These are phyloP conservation scores for Bryopsis sp. DNA, from an alignment of 139 green algal species.

Conservation along the genomic window DNA sequence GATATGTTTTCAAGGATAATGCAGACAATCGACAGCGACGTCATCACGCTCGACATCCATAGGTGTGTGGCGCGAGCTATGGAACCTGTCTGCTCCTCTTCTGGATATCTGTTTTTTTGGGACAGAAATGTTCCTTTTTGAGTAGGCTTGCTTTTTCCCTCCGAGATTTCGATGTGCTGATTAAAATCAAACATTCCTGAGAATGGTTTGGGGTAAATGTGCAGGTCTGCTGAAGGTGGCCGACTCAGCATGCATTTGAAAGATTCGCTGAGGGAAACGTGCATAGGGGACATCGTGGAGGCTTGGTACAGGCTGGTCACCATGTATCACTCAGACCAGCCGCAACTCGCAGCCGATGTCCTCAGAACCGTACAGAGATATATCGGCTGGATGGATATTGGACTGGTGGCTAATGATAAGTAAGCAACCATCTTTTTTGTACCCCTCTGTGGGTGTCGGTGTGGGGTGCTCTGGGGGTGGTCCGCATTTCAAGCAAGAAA, in stretches of 20 bases:
- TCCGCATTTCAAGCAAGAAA: too few species aligned
- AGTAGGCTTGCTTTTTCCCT: too few species aligned
- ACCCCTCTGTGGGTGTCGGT: too few species aligned
- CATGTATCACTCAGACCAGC: conserved; percentile 32
- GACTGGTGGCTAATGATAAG: conserved; percentile 75
- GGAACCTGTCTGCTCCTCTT: too few species aligned
- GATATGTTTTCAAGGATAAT: conserved; percentile 90
- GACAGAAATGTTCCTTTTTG: too few species aligned
- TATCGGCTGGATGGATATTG: conserved; percentile 91
- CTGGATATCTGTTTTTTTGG: too few species aligned
- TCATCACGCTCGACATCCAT: conserved; percentile 82
- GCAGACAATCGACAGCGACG: conserved; percentile 78
- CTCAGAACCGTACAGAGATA: conserved; percentile 64
- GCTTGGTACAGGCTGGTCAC: conserved; percentile 61
- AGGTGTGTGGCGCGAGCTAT: conserved; percentile 28
- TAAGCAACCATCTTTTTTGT: conserved; percentile 24
- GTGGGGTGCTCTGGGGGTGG: too few species aligned
- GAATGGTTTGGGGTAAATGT: too few species aligned
- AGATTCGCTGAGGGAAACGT: conserved; percentile 87
- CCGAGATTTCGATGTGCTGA: background rate
- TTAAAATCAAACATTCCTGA: background rate
- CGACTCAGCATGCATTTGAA: conserved; percentile 80
- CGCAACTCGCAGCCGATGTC: conserved; percentile 48
- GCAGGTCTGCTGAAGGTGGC: conserved; percentile 59
- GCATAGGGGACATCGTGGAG: conserved; percentile 57